Conservation (phyloP, 2,329 filamentous ascomycete species). For the Chaetomium globosum region DNA sequence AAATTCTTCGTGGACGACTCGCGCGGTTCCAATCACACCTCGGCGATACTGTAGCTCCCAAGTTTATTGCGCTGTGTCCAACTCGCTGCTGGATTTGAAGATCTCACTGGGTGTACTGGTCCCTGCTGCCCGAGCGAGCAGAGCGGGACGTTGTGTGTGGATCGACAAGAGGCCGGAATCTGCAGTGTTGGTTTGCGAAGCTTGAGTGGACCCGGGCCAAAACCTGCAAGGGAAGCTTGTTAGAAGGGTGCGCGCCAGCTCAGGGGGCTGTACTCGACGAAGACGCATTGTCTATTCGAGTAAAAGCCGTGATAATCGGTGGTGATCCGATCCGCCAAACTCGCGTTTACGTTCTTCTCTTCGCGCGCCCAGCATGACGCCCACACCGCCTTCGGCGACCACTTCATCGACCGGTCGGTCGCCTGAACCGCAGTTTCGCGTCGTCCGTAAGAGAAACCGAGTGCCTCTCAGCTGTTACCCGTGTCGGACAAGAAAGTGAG, state of each 20-base stretch:
- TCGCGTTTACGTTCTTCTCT: background rate
- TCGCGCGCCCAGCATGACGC: slow-evolving; percentile 59
- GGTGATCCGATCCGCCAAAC: background rate
- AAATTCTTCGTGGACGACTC: background rate
- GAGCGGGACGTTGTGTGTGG: background rate
- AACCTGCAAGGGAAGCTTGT: background rate
- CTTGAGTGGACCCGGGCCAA: background rate
- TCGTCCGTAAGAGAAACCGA: slow-evolving; percentile 88
- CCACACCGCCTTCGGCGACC: slow-evolving; percentile 75
- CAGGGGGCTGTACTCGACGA: background rate
- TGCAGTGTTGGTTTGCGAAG: background rate
- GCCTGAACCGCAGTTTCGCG: slow-evolving; percentile 81
- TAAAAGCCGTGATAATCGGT: background rate
- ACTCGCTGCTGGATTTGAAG: too few relatives aligned
- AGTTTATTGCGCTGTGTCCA: background rate
- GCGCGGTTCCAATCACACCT: background rate
- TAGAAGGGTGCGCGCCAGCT: background rate
- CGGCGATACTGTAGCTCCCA: background rate
- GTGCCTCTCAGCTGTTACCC: slow-evolving; percentile 90
- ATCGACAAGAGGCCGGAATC: background rate
- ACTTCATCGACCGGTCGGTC: slow-evolving; percentile 77
- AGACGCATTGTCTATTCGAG: background rate
- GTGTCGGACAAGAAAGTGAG: slow-evolving; percentile 87
- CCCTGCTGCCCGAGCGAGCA: background rate
- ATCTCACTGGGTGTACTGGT: background rate